A percentile compares a stretch with the other conserved stretches of the same genome.
Conservation (phyloP, 352 stramenopile genomes). For the Phytopythium sindhum region DNA sequence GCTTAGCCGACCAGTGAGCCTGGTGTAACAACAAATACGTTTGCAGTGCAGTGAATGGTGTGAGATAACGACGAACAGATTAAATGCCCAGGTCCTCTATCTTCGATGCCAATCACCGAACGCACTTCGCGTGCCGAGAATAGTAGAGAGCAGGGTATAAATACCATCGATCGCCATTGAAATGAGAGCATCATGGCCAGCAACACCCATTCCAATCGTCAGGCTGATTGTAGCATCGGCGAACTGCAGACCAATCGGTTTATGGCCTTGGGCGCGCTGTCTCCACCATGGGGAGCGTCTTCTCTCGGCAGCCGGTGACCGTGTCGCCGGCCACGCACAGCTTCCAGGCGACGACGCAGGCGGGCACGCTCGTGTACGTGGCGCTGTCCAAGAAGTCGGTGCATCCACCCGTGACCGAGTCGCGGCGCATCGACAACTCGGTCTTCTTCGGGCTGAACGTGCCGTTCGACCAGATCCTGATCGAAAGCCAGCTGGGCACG, state of each 20-base stretch:
- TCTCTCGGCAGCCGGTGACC: conserved; percentile 52
- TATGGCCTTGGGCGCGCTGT: background rate
- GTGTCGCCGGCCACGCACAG: conserved; percentile 61
- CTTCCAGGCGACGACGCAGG: conserved; percentile 60
- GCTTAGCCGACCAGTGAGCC: background rate
- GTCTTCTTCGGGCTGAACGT: conserved; percentile 72
- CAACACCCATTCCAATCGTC: too few species aligned
- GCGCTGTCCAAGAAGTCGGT: conserved; percentile 67
- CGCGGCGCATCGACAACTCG: conserved; percentile 43
- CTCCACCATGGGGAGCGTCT: conserved; percentile 36
- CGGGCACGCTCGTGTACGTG: conserved; percentile 69
- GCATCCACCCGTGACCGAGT: conserved; percentile 50
- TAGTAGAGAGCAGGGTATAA: background rate
- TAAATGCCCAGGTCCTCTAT: too few species aligned
- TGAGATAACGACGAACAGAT: too few species aligned
- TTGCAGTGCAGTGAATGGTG: too few species aligned
- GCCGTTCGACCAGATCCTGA: conserved; percentile 58
- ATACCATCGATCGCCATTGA: background rate
- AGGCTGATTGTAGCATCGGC: too few species aligned
- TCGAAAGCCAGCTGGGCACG: conserved; percentile 63
- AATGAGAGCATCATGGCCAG: too few species aligned
- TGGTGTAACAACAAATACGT: background rate
- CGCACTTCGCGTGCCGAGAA: background rate
- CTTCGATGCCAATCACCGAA: background rate
- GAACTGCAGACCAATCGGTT: background rate